Percentiles rank a stretch among this genome's conserved stretches.
Conservation (phyloP, 2,329 filamentous ascomycete species). For the Sarocladiaceae sp. region DNA sequence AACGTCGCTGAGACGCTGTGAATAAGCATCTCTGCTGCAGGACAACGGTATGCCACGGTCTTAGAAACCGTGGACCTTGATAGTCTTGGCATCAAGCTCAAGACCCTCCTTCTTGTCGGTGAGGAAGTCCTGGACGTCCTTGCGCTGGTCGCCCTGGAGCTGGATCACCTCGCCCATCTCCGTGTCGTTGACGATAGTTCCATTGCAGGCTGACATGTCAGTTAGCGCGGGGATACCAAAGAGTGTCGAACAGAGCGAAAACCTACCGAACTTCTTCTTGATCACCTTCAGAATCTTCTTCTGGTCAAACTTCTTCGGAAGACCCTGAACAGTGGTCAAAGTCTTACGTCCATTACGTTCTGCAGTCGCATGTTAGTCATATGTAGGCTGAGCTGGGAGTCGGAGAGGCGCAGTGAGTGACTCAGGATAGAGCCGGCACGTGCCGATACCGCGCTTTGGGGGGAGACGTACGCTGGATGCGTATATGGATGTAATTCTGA, state of each 20-base stretch:
- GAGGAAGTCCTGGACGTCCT: conserved; percentile 97
- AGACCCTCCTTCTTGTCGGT: conserved; percentile 92
- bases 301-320: conserved; percentile 97
- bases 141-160: conserved; percentile 98
- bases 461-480: conserved; percentile 83
- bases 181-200: conserved; percentile 91
- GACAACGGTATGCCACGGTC: conserved; percentile 23
- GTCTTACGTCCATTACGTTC: conserved; percentile 99
- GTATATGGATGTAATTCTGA: conserved; percentile 98
- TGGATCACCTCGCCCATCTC: conserved; percentile 99
- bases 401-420: neutral
- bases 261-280: conserved; percentile 96
- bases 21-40: conserved; percentile 8
- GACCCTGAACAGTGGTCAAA: conserved; percentile 97
- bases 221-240: conserved; percentile 9
- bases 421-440: neutral
- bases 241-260: neutral
- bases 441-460: conserved; percentile 5
- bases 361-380: conserved; percentile 41
- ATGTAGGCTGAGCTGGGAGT: conserved; percentile 4
- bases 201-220: conserved; percentile 78
- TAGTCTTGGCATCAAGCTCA: conserved; percentile 90
- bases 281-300: conserved; percentile 99
- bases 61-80: conserved; percentile 70
- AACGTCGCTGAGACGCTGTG: conserved; percentile 8